Evolutionary conservation across 225 moss, liverwort and hornwort genomes (phyloP).

Genomic region (Pseudoscleropodium purum): DNA sequence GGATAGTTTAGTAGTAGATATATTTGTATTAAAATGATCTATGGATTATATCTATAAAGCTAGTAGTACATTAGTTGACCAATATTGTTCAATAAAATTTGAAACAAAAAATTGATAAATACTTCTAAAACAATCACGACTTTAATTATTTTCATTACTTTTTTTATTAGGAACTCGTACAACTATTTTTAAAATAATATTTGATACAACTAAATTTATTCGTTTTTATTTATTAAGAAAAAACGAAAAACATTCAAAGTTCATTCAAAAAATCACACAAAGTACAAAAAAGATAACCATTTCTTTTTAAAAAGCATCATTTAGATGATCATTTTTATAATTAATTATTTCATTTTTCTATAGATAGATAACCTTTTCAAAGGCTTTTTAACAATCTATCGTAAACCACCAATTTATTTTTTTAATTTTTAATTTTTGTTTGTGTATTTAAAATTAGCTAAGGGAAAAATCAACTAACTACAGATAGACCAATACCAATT

Average conservation of each 20-base stretch:
- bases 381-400: neutral
- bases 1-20: fast-evolving
- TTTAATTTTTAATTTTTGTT: neutral
- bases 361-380: fast-evolving
- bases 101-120: neutral
- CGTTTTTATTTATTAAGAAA: neutral
- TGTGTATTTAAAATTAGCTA: fast-evolving
- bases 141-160: neutral
- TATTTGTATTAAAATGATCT: neutral
- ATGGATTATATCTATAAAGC: neutral
- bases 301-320: fast-evolving
- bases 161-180: neutral
- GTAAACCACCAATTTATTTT: fast-evolving
- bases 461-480: fast-evolving
- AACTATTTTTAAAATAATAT: no score
- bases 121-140: fast-evolving
- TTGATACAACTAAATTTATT: neutral
- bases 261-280: neutral
- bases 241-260: fast-evolving
- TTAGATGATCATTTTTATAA: no score
- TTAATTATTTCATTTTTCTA: no score
- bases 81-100: neutral
- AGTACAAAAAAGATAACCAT: fast-evolving
- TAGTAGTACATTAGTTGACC: fast-evolving
- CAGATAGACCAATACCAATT: fast-evolving